Conservation (phyloP, 1,284 basidiomycete species). For the Trametes polyzona region DNA sequence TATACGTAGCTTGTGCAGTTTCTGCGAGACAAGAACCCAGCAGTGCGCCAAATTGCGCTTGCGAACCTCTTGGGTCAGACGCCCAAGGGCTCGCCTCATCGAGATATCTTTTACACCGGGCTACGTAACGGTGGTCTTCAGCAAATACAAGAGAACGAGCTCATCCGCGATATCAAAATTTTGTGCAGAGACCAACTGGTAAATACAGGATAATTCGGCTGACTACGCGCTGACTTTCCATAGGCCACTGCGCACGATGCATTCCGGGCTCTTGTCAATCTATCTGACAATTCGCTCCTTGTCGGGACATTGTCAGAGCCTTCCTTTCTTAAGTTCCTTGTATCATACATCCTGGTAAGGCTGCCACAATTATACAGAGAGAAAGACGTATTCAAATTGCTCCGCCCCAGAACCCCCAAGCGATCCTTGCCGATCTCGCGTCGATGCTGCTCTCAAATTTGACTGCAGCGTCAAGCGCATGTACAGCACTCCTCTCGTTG, state of each 20-base stretch:
- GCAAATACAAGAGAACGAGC: constrained; percentile 64
- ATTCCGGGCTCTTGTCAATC: constrained; percentile 91
- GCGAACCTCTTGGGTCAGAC: constrained; percentile 85
- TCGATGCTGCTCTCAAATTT: constrained; percentile 97
- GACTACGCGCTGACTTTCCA: background rate
- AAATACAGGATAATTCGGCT: constrained; percentile 28
- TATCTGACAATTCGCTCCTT: constrained; percentile 84
- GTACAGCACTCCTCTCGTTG: constrained; percentile 68
- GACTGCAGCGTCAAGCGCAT: constrained; percentile 77
- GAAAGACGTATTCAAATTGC: background rate
- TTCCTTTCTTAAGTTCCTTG: constrained; percentile 82
- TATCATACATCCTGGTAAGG: constrained; percentile 89
- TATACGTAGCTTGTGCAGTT: constrained; percentile 74
- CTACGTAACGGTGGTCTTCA: constrained; percentile 59
- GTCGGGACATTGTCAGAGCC: constrained; percentile 73
- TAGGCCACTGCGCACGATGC: constrained; percentile 95
- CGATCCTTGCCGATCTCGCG: constrained; percentile 91
- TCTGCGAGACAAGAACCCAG: constrained; percentile 84
- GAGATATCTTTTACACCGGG: constrained; percentile 75
- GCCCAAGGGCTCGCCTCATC: constrained; percentile 67
- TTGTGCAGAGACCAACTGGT: constrained; percentile 88
- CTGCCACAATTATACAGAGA: constrained; percentile 15
- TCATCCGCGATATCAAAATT: constrained; percentile 79
- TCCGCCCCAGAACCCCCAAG: constrained; percentile 82
- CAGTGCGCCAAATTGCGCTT: constrained; percentile 87